Percentiles rank a stretch among this genome's conserved stretches.
phyloP scores from a whole-genome alignment of 495 filamentous ascomycete genomes.

The Trypethelium eluteriae region DNA sequence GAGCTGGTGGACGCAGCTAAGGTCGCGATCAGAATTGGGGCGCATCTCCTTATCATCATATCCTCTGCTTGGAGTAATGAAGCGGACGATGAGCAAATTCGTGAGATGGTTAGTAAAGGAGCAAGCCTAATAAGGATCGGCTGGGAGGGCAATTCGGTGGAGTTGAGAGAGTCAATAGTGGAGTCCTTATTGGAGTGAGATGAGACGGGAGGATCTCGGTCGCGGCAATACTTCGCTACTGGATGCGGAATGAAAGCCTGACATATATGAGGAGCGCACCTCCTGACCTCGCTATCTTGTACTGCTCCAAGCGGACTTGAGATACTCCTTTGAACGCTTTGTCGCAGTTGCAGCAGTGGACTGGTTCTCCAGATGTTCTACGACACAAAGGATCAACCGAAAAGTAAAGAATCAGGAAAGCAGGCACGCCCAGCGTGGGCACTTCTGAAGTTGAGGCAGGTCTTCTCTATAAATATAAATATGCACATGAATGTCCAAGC shows the following conservation, averaged over 20 bases:
- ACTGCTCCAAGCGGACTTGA: too few relatives aligned
- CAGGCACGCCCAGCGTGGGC: background rate
- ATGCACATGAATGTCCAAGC: background rate
- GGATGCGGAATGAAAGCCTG: too few relatives aligned
- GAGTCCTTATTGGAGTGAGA: background rate
- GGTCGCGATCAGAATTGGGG: slow-evolving; percentile 13
- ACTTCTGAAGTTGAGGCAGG: background rate
- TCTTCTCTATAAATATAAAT: background rate
- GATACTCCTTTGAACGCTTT: too few relatives aligned
- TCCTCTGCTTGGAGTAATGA: slow-evolving; percentile 9
- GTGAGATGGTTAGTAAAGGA: background rate
- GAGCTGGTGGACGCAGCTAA: slow-evolving; percentile 3
- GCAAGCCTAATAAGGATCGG: slow-evolving; percentile 10
- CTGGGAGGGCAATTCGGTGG: background rate
- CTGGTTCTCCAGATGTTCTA: background rate
- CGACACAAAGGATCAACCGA: background rate
- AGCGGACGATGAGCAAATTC: background rate
- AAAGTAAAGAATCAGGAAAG: background rate
- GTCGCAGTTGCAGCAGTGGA: background rate
- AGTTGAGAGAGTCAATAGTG: slow-evolving; percentile 11
- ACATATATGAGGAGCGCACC: too few relatives aligned
- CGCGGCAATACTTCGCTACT: too few relatives aligned
- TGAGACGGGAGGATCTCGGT: too few relatives aligned
- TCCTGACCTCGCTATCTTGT: too few relatives aligned
- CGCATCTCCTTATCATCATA: slow-evolving; percentile 9